phyloP scores from a whole-genome alignment of 768 basidiomycete species.

The Gyrodon lividus region DNA sequence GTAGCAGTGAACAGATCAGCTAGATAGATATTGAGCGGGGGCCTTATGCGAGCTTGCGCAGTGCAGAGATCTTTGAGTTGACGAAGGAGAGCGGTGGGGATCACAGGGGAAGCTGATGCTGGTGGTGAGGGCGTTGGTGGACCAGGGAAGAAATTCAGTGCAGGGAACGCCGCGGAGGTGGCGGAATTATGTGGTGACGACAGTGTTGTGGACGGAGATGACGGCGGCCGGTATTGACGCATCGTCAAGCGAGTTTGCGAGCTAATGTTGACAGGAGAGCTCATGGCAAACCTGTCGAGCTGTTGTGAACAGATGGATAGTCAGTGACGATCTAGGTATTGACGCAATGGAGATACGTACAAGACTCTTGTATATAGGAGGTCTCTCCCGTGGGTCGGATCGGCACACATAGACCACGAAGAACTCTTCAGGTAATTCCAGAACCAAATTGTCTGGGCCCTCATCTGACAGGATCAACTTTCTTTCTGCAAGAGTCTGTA shows the following conservation, averaged over 20 bases:
- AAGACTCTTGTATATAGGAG: conserved; percentile 60
- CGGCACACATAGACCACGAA: conserved; percentile 73
- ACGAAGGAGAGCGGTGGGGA: conserved; percentile 31
- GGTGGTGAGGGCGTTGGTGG: conserved; percentile 28
- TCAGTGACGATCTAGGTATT: background rate
- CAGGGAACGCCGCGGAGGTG: conserved; percentile 29
- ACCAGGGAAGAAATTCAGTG: conserved; percentile 14
- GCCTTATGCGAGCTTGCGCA: conserved; percentile 45
- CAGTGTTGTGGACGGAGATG: conserved; percentile 25
- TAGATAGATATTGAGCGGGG: conserved; percentile 59
- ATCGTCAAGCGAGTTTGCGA: conserved; percentile 36
- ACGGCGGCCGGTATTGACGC: conserved; percentile 33
- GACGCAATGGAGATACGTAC: conserved; percentile 40
- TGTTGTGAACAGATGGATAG: conserved; percentile 27
- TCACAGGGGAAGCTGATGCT: conserved; percentile 23
- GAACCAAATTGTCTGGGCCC: conserved; percentile 27
- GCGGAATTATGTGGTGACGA: conserved; percentile 28
- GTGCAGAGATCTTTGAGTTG: conserved; percentile 27
- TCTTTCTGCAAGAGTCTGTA: conserved; percentile 50
- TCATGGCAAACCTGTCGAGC: conserved; percentile 82
- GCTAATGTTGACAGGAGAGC: conserved; percentile 55
- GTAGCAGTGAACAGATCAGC: conserved; percentile 73
- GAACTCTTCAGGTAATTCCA: conserved; percentile 58
- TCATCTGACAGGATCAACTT: conserved; percentile 43
- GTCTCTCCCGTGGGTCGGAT: conserved; percentile 60